Conservation (phyloP, 176 grass and related monocot species). For the Carex cristatella region DNA sequence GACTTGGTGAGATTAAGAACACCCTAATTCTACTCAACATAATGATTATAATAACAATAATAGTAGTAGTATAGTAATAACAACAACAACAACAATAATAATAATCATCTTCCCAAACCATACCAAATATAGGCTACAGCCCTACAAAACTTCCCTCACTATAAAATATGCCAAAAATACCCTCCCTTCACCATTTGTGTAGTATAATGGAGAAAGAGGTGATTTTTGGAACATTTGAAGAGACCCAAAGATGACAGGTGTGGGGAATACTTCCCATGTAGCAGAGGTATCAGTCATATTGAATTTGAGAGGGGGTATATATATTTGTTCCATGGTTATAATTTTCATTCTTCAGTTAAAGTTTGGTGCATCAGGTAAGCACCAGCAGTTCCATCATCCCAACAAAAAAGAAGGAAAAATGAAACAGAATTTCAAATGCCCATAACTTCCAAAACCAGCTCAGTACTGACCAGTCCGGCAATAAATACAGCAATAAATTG, state of each 20-base stretch:
- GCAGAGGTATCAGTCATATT: background rate
- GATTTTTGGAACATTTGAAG: background rate
- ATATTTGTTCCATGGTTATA: background rate
- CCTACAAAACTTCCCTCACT: background rate
- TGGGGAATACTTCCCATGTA: background rate
- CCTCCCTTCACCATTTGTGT: background rate
- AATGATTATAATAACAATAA: too few relatives aligned
- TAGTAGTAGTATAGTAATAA: too few relatives aligned
- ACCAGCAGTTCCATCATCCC: background rate
- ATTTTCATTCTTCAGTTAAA: background rate
- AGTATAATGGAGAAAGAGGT: background rate
- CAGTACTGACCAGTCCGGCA: background rate
- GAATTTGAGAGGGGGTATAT: background rate
- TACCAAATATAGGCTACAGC: background rate
- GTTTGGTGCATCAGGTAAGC: background rate
- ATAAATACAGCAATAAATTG: background rate
- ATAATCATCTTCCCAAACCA: background rate
- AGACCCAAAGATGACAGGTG: background rate
- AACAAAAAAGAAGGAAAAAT: background rate
- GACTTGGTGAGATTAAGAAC: too few relatives aligned
- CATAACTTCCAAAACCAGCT: background rate
- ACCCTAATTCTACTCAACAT: too few relatives aligned
- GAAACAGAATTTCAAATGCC: background rate
- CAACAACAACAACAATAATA: background rate
- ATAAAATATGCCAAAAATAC: background rate